phyloP scores from a whole-genome alignment of 345 rosid genomes.

The Gossypium ekmanianum region DNA sequence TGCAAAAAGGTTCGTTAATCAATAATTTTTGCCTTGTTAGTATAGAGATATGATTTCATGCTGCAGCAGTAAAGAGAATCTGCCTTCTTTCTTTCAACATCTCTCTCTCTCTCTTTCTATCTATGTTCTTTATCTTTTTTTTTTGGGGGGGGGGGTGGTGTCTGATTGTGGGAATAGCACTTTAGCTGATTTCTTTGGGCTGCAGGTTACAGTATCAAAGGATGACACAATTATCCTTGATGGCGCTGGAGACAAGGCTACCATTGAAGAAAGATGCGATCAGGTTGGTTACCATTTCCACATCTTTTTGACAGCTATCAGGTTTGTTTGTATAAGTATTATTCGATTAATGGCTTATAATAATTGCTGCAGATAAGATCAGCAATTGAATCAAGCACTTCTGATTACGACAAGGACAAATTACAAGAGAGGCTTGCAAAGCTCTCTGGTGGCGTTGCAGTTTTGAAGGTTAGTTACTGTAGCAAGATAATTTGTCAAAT shows the following conservation, averaged over 20 bases:
- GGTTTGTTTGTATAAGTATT: background rate
- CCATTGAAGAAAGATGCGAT: conserved; percentile 12
- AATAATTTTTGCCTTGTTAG: background rate
- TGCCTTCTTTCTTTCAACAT: background rate
- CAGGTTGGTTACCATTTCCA: conserved; percentile 3
- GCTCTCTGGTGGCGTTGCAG: conserved; percentile 30
- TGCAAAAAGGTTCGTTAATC: conserved; percentile 7
- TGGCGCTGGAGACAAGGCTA: conserved; percentile 8
- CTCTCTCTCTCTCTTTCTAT: background rate
- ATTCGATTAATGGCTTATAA: background rate
- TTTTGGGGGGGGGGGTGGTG: accelerated
- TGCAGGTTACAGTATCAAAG: conserved; percentile 8
- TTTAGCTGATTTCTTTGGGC: background rate
- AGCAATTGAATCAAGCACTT: conserved; percentile 16
- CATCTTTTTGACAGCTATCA: background rate
- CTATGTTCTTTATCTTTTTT: too few relatives aligned
- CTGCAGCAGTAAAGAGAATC: background rate
- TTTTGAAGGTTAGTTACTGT: conserved; percentile 18
- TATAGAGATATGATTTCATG: background rate
- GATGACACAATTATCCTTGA: conserved; percentile 13
- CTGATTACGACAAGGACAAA: conserved; percentile 32
- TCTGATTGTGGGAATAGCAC: too few relatives aligned
- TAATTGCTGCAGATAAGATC: conserved; percentile 7
- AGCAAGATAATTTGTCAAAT: background rate
- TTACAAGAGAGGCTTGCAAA: conserved; percentile 26